Evolutionary conservation across 2,329 filamentous ascomycete species (phyloP).

Genomic region (Albifimbria verrucaria): DNA sequence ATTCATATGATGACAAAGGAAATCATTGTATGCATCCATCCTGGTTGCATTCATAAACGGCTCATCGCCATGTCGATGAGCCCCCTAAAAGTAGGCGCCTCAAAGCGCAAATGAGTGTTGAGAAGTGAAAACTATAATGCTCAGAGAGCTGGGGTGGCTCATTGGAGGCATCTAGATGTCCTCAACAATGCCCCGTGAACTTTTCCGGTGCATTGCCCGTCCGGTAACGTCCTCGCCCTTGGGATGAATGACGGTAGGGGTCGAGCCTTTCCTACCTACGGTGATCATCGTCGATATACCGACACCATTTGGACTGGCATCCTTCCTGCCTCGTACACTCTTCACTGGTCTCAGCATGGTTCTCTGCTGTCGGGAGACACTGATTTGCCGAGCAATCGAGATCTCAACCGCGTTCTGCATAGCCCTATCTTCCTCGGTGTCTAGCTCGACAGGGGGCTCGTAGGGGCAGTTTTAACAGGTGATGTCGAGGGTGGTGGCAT

Average conservation of each 20-base stretch:
- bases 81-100: no score
- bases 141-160: background rate
- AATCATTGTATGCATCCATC: background rate
- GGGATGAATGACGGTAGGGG: background rate
- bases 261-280: slow-evolving; percentile 16
- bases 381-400: slow-evolving; percentile 67
- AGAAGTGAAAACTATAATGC: background rate
- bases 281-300: slow-evolving; percentile 12
- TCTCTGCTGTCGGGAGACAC: slow-evolving; percentile 59
- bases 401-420: slow-evolving; percentile 58
- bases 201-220: background rate
- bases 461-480: slow-evolving; percentile 19
- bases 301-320: slow-evolving; percentile 12
- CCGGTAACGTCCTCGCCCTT: background rate
- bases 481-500: slow-evolving; percentile 13
- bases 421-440: slow-evolving; percentile 22
- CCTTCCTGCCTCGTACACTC: slow-evolving; percentile 17
- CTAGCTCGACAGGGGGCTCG: slow-evolving; percentile 15
- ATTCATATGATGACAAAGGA: background rate
- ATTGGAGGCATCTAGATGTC: background rate
- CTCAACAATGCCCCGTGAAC: slow-evolving; percentile 2
- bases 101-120: background rate
- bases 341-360: slow-evolving; percentile 56
- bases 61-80: no score
- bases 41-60: no score